Evolutionary conservation across 306 rosid species (phyloP), one percentile per base, ranked within the genome.

Genomic region (Albizia julibrissin): DNA sequence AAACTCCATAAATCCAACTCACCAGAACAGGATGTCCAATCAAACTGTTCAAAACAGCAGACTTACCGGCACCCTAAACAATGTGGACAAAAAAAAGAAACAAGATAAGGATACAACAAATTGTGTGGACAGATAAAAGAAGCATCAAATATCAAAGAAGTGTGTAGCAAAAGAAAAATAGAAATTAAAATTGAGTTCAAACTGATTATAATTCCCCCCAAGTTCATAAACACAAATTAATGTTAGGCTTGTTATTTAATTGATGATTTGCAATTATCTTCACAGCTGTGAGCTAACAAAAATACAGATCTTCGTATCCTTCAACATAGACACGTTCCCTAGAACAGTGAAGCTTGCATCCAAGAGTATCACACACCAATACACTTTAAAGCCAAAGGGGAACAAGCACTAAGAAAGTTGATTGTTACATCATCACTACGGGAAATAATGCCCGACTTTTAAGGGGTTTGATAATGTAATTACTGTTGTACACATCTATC

Each of bases 11-110:
- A 75, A 69, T 82, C 86, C 37, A 81, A 71, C 93, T 92, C 81
- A 93, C 99, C 95, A 95, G 79, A 80, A 95, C 91, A 34, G 99
- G 99, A 89, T 95, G 99, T 79, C 99, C 99, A 72, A 93, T 91
- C 82, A 95, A 88, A 87, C 98, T 95, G 90, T 95, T 95, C 87
- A 95, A 79, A 39, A 92, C 96, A 46, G 98, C 99, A 49, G 98
- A 95, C 73, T 95, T 95, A 66, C 99, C 99, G 72, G 98, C 96
- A 79, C 99, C 99, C 98, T 95, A 65, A 33, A 34, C 71, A 86
- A 81, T 5, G 16, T 46, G 75, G 80, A 79, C 68, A 54, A 80
- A 71, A 43, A 39, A 86, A 10, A 86, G 21, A 65, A 66, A 66
- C 4, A 44, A 8, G 10, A 34, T 14, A 10, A 69, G 31, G 29